Evolutionary conservation across 192 early-diverging fungal genomes (phyloP).

Genomic region (Haplosporangium gracile): DNA sequence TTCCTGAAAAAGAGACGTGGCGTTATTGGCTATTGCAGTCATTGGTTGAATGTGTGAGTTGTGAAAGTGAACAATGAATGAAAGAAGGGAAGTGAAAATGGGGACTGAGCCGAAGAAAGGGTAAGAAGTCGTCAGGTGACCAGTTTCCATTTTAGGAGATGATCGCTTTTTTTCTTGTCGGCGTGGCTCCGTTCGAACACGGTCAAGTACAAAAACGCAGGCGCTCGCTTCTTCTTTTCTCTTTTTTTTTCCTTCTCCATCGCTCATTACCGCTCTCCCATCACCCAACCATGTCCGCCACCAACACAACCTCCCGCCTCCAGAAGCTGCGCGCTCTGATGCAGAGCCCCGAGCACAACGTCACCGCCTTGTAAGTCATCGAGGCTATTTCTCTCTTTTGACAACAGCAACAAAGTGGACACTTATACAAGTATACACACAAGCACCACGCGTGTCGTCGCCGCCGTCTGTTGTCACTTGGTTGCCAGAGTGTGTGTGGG

Average conservation of each 20-base stretch:
- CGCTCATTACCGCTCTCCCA: background rate
- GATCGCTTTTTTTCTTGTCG: background rate
- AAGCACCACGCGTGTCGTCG: too few relatives aligned
- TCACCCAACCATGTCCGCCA: constrained; percentile 31
- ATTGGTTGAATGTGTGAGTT: background rate
- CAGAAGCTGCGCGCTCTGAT: constrained; percentile 73
- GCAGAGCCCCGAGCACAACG: constrained; percentile 63
- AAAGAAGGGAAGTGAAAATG: background rate
- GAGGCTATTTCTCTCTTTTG: background rate
- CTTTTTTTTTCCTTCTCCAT: constrained; percentile 9
- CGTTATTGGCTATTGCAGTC: background rate
- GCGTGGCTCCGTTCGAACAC: background rate
- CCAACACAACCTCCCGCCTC: constrained; percentile 68
- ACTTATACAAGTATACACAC: background rate
- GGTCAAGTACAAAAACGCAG: background rate
- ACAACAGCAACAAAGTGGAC: background rate
- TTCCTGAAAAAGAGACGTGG: background rate
- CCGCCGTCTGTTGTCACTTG: background rate
- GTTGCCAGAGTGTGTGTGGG: background rate
- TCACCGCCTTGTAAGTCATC: constrained; percentile 63
- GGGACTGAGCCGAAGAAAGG: background rate
- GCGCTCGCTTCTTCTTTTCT: background rate
- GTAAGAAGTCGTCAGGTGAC: background rate
- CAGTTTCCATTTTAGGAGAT: background rate
- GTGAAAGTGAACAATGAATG: background rate